Evolutionary conservation across 2,329 filamentous ascomycete genomes (phyloP).

Genomic region (Orbilia javanica): DNA sequence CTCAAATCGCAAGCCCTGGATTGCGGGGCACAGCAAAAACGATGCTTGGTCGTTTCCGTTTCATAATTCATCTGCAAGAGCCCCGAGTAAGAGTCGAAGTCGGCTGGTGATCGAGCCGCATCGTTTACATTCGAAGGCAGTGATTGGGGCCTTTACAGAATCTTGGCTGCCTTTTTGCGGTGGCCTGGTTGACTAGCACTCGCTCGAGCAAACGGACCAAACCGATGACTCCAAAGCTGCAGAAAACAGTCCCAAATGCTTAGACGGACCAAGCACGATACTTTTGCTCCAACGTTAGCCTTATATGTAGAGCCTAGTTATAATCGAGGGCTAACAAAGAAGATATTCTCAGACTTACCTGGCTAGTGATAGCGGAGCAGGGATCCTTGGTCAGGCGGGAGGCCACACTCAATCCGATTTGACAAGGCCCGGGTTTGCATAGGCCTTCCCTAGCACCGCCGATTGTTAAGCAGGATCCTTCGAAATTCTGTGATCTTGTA

Average conservation of each 20-base stretch:
- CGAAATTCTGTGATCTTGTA: slow-evolving; percentile 7
- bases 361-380: slow-evolving; percentile 21
- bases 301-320: slow-evolving; percentile 3
- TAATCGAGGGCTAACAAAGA: background rate
- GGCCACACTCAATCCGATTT: slow-evolving; percentile 37
- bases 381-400: slow-evolving; percentile 43
- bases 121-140: slow-evolving; percentile 38
- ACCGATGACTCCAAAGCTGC: slow-evolving; percentile 49
- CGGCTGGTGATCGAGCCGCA: slow-evolving; percentile 47
- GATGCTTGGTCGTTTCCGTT: slow-evolving; percentile 23
- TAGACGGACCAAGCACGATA: slow-evolving; percentile 8
- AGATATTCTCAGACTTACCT: slow-evolving; percentile 9
- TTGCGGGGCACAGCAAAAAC: background rate
- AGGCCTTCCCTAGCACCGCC: background rate
- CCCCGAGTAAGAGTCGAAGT: slow-evolving; percentile 28
- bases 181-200: slow-evolving; percentile 42
- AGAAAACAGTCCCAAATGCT: background rate
- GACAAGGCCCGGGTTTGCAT: slow-evolving; percentile 7
- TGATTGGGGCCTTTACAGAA: slow-evolving; percentile 9
- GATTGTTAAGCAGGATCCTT: slow-evolving; percentile 3
- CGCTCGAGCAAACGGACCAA: slow-evolving; percentile 25
- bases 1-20: slow-evolving; percentile 16
- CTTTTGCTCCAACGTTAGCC: slow-evolving; percentile 42
- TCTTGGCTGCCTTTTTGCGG: slow-evolving; percentile 46
- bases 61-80: slow-evolving; percentile 34